phyloP scores from a whole-genome alignment of 805 yeast species.

The Myxozyma vanderwaltii region DNA sequence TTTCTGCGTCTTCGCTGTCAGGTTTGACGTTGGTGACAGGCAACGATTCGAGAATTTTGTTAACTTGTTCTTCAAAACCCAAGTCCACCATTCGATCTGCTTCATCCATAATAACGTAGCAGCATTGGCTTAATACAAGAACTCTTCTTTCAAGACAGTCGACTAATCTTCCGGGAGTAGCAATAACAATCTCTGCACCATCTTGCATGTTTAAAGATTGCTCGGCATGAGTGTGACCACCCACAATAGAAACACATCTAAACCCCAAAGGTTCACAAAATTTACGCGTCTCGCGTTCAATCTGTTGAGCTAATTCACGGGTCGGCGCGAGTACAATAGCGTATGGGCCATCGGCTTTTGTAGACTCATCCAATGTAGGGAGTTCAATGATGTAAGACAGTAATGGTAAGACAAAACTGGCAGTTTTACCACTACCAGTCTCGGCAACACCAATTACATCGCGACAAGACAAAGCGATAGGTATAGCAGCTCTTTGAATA shows the following conservation, averaged over 20 bases:
- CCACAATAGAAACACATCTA: slow-evolving; percentile 67
- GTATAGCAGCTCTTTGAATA: slow-evolving; percentile 86
- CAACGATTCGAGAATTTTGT: slow-evolving; percentile 57
- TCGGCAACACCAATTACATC: slow-evolving; percentile 91
- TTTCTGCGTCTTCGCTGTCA: slow-evolving; percentile 38
- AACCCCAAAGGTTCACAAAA: slow-evolving; percentile 48
- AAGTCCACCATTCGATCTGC: slow-evolving; percentile 95
- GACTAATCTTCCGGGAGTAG: slow-evolving; percentile 89
- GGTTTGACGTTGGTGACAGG: slow-evolving; percentile 52
- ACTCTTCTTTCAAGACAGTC: slow-evolving; percentile 76
- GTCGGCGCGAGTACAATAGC: slow-evolving; percentile 87
- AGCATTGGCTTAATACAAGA: slow-evolving; percentile 60
- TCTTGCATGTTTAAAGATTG: slow-evolving; percentile 59
- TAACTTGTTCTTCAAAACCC: slow-evolving; percentile 86
- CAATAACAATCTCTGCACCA: slow-evolving; percentile 80
- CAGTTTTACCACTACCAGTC: slow-evolving; percentile 95
- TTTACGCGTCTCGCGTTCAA: slow-evolving; percentile 63
- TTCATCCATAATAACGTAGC: slow-evolving; percentile 81
- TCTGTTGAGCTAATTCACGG: slow-evolving; percentile 89
- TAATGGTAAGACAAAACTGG: slow-evolving; percentile 78
- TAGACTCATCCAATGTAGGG: slow-evolving; percentile 51
- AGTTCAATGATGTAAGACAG: slow-evolving; percentile 54
- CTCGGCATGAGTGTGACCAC: slow-evolving; percentile 84
- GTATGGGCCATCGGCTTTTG: slow-evolving; percentile 64
- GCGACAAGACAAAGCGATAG: slow-evolving; percentile 57